Conservation (phyloP, 2,329 filamentous ascomycete genomes). For the Fusarium incarnatum region DNA sequence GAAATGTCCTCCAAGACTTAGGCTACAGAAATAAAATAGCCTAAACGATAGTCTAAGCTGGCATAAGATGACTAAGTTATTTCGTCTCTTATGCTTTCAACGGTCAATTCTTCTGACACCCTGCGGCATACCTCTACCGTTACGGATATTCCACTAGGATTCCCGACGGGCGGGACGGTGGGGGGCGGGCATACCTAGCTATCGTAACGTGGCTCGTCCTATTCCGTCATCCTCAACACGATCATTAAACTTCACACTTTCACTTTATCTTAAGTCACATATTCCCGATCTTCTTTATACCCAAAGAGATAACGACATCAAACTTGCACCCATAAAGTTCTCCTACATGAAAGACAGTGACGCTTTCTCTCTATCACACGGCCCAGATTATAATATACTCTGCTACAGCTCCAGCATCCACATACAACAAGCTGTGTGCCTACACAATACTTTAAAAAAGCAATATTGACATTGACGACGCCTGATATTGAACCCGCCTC, state of each 20-base stretch:
- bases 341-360: background rate
- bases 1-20: too few species aligned
- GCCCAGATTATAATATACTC: background rate
- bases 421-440: background rate
- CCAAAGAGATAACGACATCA: background rate
- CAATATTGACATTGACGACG: background rate
- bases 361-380: background rate
- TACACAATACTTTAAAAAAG: background rate
- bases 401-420: background rate
- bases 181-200: conserved; percentile 1
- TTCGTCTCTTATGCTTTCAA: too few species aligned
- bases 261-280: conserved; percentile 2
- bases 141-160: background rate
- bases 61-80: too few species aligned
- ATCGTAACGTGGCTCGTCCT: conserved; percentile 40
- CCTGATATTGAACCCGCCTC: background rate
- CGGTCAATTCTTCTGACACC: too few species aligned
- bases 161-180: conserved; percentile 1
- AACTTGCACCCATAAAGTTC: background rate
- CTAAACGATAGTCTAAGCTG: too few species aligned
- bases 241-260: background rate
- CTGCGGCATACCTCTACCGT: background rate
- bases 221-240: conserved; percentile 32
- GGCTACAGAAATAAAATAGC: too few species aligned
- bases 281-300: background rate